Percentiles rank a stretch among this genome's conserved stretches.
These are phyloP conservation scores for Debaryomyces coudertii DNA, from an alignment of 1,139 yeast genomes.

Conservation along the genomic window DNA sequence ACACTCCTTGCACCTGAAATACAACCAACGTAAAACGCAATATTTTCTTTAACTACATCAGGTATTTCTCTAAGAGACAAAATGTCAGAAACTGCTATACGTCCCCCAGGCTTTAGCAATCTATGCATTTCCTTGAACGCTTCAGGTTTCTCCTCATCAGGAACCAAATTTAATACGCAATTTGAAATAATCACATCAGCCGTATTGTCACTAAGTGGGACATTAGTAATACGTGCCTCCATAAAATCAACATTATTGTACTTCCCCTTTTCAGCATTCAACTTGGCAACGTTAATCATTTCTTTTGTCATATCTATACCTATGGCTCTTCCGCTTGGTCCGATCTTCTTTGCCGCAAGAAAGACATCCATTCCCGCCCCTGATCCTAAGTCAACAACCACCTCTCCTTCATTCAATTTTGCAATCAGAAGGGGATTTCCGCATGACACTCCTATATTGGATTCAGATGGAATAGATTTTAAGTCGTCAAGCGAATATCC, in stretches of 20 bases:
- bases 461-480: neutral
- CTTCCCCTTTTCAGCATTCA: neutral
- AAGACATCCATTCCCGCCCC: slow-evolving; percentile 4
- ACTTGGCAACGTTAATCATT: neutral
- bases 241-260: slow-evolving; percentile 4
- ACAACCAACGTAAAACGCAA: slow-evolving; percentile 1
- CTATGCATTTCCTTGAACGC: slow-evolving; percentile 3
- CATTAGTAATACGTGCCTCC: neutral
- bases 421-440: slow-evolving; percentile 2
- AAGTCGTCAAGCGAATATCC: slow-evolving; percentile 4
- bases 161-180: slow-evolving; percentile 4
- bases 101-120: neutral
- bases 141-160: slow-evolving; percentile 1
- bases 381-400: slow-evolving; percentile 1
- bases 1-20: slow-evolving; percentile 5
- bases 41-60: neutral
- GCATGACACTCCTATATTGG: slow-evolving; percentile 1
- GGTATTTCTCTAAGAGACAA: neutral
- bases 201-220: neutral
- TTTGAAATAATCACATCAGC: slow-evolving; percentile 4
- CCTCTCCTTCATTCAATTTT: slow-evolving; percentile 4
- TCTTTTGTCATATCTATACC: slow-evolving; percentile 1
- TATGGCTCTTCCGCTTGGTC: neutral
- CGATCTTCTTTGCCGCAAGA: slow-evolving; percentile 4
- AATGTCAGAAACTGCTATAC: neutral